Conservation (phyloP, 768 basidiomycete species). For the Pleurotus djamor region DNA sequence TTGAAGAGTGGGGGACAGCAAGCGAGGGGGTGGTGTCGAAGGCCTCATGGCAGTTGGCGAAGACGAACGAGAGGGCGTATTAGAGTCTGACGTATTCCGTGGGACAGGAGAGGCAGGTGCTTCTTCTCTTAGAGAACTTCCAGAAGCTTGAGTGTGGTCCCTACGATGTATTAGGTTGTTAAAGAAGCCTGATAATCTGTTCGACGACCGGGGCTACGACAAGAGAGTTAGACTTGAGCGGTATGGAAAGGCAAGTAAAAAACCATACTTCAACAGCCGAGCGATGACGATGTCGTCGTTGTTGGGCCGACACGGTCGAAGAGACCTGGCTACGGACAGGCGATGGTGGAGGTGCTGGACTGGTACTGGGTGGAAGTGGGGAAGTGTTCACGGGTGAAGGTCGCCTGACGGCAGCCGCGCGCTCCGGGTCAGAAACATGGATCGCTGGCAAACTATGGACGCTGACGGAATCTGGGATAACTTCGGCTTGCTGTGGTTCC, state of each 20-base stretch:
- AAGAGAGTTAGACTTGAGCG: conserved; percentile 9
- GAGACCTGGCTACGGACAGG: conserved; percentile 25
- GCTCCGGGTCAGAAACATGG: conserved; percentile 40
- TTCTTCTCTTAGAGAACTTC: conserved; percentile 30
- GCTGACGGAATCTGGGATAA: conserved; percentile 48
- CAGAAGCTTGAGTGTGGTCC: conserved; percentile 34
- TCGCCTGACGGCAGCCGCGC: conserved; percentile 9
- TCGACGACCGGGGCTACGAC: conserved; percentile 56
- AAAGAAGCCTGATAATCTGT: conserved; percentile 84
- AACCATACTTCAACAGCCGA: conserved; percentile 58
- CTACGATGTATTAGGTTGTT: conserved; percentile 75
- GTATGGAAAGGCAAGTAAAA: conserved; percentile 1
- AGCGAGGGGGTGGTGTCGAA: conserved; percentile 65
- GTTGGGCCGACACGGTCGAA: conserved; percentile 22
- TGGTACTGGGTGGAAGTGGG: neutral
- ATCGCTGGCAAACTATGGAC: conserved; percentile 58
- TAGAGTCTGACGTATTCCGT: conserved; percentile 26
- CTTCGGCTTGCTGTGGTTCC: conserved; percentile 25
- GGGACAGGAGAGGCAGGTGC: conserved; percentile 13
- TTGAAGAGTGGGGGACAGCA: conserved; percentile 67
- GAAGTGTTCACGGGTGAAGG: neutral
- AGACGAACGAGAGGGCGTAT: conserved; percentile 44
- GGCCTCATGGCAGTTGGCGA: conserved; percentile 57
- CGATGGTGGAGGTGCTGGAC: conserved; percentile 23
- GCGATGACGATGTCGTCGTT: conserved; percentile 44